Percentiles rank a stretch among this genome's conserved stretches.
phyloP scores from a whole-genome alignment of 352 stramenopile species.

The Globisporangium acanthophoron region DNA sequence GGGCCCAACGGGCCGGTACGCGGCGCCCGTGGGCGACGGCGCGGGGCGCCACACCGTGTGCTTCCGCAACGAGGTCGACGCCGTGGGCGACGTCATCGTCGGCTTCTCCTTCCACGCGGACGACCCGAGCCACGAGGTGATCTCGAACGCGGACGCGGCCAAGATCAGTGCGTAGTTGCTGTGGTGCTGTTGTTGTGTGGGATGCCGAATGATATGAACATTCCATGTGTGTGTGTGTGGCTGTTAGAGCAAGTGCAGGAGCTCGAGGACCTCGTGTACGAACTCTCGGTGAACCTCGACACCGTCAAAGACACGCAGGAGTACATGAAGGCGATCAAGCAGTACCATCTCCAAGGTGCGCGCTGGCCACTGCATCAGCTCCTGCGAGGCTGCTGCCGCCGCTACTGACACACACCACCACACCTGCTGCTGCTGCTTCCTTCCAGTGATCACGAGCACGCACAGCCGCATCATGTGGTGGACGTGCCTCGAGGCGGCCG shows the following conservation, averaged over 20 bases:
- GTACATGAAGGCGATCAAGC: slow-evolving; percentile 86
- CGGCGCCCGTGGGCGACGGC: slow-evolving; percentile 42
- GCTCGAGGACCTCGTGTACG: slow-evolving; percentile 83
- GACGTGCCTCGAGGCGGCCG: slow-evolving; percentile 69
- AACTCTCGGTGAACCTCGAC: slow-evolving; percentile 80
- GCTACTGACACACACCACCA: no score
- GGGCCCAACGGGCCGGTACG: slow-evolving; percentile 49
- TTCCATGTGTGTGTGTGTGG: background rate
- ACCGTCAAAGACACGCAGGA: slow-evolving; percentile 84
- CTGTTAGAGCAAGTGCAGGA: slow-evolving; percentile 78
- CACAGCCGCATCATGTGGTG: slow-evolving; percentile 82
- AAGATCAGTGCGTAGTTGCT: slow-evolving; percentile 79
- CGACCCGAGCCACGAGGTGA: slow-evolving; percentile 77
- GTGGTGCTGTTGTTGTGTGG: background rate
- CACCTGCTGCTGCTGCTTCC: background rate
- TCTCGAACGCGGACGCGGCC: slow-evolving; percentile 84
- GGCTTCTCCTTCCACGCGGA: slow-evolving; percentile 86
- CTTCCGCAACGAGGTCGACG: slow-evolving; percentile 61
- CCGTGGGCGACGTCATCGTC: slow-evolving; percentile 64
- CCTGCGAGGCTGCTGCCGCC: no score
- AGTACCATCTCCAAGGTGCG: slow-evolving; percentile 68
- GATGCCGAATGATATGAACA: background rate
- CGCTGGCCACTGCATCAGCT: background rate
- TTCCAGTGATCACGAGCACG: slow-evolving; percentile 76
- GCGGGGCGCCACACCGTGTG: slow-evolving; percentile 61